Evolutionary conservation across 345 rosid genomes (phyloP), one percentile per base, ranked within the genome.

Genomic region (Adansonia digitata): DNA sequence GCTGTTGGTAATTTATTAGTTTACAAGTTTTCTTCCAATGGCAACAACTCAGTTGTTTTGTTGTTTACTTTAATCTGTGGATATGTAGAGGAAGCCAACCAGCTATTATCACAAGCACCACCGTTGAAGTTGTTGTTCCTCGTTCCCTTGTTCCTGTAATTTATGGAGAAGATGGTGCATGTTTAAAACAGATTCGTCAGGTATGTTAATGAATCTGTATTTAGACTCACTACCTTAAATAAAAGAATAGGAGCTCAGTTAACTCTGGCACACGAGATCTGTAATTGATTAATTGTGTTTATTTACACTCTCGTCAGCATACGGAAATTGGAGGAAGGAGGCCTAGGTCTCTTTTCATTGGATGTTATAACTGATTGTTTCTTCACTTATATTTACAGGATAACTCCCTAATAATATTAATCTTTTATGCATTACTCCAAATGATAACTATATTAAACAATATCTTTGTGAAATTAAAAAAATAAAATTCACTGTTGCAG

Each of bases 81-180:
- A 29, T 53, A 11, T 80, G 63, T 70, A 81, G 86, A 65, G 77
- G 75, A 80, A 87, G 71, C 77, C 88, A 87, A 76, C 82, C 88
- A 5, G 85, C 94, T 67, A 79, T 89, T 63, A 87, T 89, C 73
- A 89, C 97, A 52, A 91, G 77, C 78, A 88, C 91, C 13, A 89
- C 92, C 11, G 68, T 89, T 75, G 94, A 91, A 82, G 97, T 91
- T 61, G 85, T 88, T 76, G 92, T 91, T 77, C 97, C 97, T 61
- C 85, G 89, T 65, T 79, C 94, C 31, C 71, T 88, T 74, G 88
- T 91, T 43, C 94, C 94, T 24, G 37, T 77, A 61, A 88, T 91
- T 73, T 77, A 82, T 66, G 94, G 97, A 80, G 97, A 85, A 77
- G 92, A 87, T 78, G 97, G 92, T 64, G 86, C 85, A 35, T 91